Percentiles rank a stretch among this genome's conserved stretches.
Conservation (phyloP, 1,139 yeast genomes). For the Kodamaea derodonti region DNA sequence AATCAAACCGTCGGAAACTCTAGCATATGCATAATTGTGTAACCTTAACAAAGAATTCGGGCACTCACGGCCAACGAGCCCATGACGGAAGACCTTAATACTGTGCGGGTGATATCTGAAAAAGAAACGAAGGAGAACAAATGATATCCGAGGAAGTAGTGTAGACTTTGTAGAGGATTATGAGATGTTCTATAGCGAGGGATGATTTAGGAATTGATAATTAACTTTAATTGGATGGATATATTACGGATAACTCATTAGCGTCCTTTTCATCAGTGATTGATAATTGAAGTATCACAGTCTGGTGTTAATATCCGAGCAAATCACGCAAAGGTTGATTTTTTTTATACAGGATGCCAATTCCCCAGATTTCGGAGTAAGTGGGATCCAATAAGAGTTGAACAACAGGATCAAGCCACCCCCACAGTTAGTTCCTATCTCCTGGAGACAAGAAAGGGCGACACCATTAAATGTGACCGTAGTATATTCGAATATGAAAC, state of each 20-base stretch:
- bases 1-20: neutral
- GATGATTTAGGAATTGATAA: too few species aligned
- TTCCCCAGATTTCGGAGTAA: slow-evolving; percentile 21
- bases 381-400: neutral
- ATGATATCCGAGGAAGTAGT: neutral
- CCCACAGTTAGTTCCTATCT: slow-evolving; percentile 1
- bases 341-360: neutral
- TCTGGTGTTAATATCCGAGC: slow-evolving; percentile 3
- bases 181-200: too few species aligned
- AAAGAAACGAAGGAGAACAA: slow-evolving; percentile 1
- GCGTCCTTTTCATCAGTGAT: too few species aligned
- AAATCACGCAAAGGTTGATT: neutral
- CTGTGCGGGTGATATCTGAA: neutral
- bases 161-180: too few species aligned
- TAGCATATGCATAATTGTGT: neutral
- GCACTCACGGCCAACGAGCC: neutral
- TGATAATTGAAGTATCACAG: too few species aligned
- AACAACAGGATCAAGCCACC: slow-evolving; percentile 1
- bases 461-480: neutral
- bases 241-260: too few species aligned
- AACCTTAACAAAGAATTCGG: neutral
- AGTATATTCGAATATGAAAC: too few species aligned
- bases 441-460: neutral
- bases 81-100: neutral
- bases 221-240: too few species aligned